Evolutionary conservation across 352 stramenopile species (phyloP).

Genomic region (Globisporangium alternatum): DNA sequence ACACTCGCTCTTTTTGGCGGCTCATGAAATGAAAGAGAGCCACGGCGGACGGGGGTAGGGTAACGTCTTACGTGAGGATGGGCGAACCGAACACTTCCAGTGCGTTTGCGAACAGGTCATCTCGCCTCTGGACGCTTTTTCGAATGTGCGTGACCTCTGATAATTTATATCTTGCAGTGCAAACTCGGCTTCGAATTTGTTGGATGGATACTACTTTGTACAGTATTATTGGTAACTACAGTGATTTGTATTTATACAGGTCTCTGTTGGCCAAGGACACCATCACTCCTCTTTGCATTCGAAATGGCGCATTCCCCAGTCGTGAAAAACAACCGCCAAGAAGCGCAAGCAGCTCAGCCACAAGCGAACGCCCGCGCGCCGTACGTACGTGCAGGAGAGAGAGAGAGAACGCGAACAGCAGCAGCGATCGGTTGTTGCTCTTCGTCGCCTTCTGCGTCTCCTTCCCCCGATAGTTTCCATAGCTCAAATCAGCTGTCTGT

Average conservation of each 20-base stretch:
- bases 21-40: background rate
- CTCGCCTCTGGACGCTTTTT: constrained; percentile 7
- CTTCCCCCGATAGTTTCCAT: background rate
- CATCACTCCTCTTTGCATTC: constrained; percentile 10
- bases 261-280: background rate
- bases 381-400: background rate
- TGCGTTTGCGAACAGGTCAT: background rate
- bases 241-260: background rate
- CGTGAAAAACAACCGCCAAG: constrained; percentile 9
- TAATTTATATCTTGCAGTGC: background rate
- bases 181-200: background rate
- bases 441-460: constrained; percentile 8
- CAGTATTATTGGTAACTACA: background rate
- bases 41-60: background rate
- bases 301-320: constrained; percentile 8
- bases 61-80: background rate
- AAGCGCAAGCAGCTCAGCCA: constrained; percentile 3
- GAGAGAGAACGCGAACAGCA: constrained; percentile 11
- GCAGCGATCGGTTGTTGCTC: constrained; percentile 20
- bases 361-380: no score
- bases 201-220: constrained; percentile 5
- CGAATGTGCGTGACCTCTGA: background rate
- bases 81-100: background rate
- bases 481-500: background rate
- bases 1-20: constrained; percentile 6